Conservation (phyloP, 2,329 filamentous ascomycete genomes). For the Westerdykella sp. region DNA sequence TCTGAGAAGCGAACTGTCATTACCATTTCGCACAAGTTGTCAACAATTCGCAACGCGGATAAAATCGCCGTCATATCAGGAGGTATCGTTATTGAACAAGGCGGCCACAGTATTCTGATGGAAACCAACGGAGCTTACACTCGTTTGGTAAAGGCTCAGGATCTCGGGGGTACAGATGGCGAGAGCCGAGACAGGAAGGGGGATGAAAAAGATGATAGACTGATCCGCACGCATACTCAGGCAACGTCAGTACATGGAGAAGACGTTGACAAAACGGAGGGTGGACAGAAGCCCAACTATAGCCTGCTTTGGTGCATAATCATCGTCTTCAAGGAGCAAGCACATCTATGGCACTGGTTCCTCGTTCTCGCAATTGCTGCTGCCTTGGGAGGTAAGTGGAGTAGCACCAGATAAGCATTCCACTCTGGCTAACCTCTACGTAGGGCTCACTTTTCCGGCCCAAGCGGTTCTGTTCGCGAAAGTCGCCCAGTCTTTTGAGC, state of each 20-base stretch:
- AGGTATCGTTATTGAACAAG: slow-evolving; percentile 82
- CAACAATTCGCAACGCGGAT: slow-evolving; percentile 86
- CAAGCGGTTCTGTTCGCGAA: slow-evolving; percentile 48
- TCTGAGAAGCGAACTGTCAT: slow-evolving; percentile 85
- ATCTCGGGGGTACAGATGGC: slow-evolving; percentile 35
- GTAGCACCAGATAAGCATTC: neutral
- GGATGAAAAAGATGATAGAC: slow-evolving; percentile 10
- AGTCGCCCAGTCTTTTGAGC: slow-evolving; percentile 45
- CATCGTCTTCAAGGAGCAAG: slow-evolving; percentile 27
- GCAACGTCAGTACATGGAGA: slow-evolving; percentile 16
- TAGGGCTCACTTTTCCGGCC: slow-evolving; percentile 42
- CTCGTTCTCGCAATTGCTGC: slow-evolving; percentile 24
- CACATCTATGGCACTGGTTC: slow-evolving; percentile 35
- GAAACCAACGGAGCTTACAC: slow-evolving; percentile 70
- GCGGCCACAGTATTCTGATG: slow-evolving; percentile 74
- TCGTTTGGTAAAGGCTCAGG: slow-evolving; percentile 55
- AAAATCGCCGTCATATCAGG: slow-evolving; percentile 89
- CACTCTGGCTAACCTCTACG: slow-evolving; percentile 11
- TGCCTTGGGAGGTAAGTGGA: slow-evolving; percentile 22
- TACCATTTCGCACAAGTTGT: slow-evolving; percentile 89
- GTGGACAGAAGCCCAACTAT: slow-evolving; percentile 24
- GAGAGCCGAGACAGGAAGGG: slow-evolving; percentile 12
- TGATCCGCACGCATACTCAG: slow-evolving; percentile 26
- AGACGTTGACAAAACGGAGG: slow-evolving; percentile 14
- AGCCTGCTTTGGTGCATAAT: slow-evolving; percentile 22